Evolutionary conservation across 1,139 yeast species (phyloP), one percentile per base, ranked within the genome.

Genomic region (Suhomyces kunorum): DNA sequence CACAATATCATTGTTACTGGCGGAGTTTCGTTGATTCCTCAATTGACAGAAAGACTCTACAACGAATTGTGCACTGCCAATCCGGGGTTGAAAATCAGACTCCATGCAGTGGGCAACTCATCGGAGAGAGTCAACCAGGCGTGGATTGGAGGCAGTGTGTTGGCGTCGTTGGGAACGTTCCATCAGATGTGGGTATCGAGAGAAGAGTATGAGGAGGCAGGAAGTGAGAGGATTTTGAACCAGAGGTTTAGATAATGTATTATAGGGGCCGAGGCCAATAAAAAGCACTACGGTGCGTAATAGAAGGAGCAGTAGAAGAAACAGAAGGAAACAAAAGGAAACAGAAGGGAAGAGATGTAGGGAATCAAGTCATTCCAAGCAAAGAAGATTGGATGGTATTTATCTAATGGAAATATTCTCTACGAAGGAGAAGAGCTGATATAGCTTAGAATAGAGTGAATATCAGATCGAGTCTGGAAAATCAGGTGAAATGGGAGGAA

Each of bases 141-240:
- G 6, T 92, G 98, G 98, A 79, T 92, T 40, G 99, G 99, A 31
- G 98, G 97, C 6, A 83, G 95, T 50, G 94, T 92, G 28, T 71
- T 92, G 44, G 84, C 96, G 4, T 85, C 96, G 40, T 73, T 92
- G 55, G 98, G 98, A 19, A 89, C 97, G 2, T 92, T 92, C 72
- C 98, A 92, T 61, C 98, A 92, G 64, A 71, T 87, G 68, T 92
- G 98, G 98, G 96, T 92, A 3, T 87, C 94, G 32, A 85, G 83
- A 59, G 81, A 80, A 52, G 98, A 92, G 63, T 88, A 86, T 55
- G 88, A 88, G 47, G 98, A 92, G 59, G 92, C 84, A 19, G 98
- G 98, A 8, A 79, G 83, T 8, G 94, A 87, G 42, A 80, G 89
- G 59, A 74, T 90, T 32, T 71, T 85, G 49, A 75, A 76, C 46